Percentiles rank a stretch among this genome's conserved stretches.
Evolutionary conservation across 73 alveolate genomes (phyloP).

Genomic region (Tetrahymena borealis): DNA sequence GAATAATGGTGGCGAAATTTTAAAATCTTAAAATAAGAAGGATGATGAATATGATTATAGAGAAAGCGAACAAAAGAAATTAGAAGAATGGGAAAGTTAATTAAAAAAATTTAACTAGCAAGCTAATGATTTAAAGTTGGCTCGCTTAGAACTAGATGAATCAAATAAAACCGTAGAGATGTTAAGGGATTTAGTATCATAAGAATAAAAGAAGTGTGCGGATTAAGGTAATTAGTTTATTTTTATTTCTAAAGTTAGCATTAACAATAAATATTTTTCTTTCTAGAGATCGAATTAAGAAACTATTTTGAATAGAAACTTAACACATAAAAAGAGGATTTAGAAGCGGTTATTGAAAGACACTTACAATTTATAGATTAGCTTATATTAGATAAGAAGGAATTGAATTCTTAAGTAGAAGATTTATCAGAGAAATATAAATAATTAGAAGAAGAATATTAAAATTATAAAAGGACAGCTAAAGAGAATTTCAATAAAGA

Average conservation of each 20-base stretch:
- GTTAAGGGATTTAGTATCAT: conserved; percentile 35
- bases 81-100: conserved; percentile 25
- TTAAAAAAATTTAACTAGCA: not conserved
- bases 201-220: conserved; percentile 20
- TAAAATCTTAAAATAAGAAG: not conserved
- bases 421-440: conserved; percentile 54
- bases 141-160: conserved; percentile 53
- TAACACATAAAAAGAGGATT: conserved; percentile 41
- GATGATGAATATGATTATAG: conserved; percentile 8
- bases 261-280: not conserved
- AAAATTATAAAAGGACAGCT: conserved; percentile 59
- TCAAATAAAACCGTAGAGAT: conserved; percentile 40
- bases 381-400: conserved; percentile 55
- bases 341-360: conserved; percentile 55
- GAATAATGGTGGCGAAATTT: not conserved
- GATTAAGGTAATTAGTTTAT: conserved; percentile 5
- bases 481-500: conserved; percentile 68
- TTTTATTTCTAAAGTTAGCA: not conserved
- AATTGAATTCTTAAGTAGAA: conserved; percentile 40
- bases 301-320: conserved; percentile 27
- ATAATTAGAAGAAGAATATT: conserved; percentile 60
- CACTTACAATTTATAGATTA: conserved; percentile 52
- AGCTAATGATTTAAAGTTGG: conserved; percentile 11
- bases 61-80: not conserved
- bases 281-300: not conserved